phyloP scores from a whole-genome alignment of 257 asterid genomes.

The Solanum commersonii region DNA sequence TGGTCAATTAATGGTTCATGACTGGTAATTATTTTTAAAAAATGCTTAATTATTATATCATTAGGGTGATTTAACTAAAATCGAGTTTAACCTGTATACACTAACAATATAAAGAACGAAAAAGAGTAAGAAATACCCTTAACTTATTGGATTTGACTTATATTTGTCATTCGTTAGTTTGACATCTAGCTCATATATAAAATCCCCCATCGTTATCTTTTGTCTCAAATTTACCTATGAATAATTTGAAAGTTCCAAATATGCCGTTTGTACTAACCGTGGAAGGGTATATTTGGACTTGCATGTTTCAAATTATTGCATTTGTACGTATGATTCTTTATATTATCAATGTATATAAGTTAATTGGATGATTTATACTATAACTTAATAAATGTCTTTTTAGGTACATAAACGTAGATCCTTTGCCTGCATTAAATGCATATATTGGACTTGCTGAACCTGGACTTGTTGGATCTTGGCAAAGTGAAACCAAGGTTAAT shows the following conservation, averaged over 20 bases:
- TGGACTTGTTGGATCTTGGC: constrained; percentile 76
- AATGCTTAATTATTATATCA: too few relatives aligned
- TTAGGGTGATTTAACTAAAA: not conserved
- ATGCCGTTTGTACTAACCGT: not conserved
- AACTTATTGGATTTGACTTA: too few relatives aligned
- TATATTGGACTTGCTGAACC: constrained; percentile 65
- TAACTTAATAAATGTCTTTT: not conserved
- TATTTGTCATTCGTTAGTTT: too few relatives aligned
- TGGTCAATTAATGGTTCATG: constrained; percentile 23
- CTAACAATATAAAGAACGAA: not conserved
- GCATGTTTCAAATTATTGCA: not conserved
- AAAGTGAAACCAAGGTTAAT: constrained; percentile 40
- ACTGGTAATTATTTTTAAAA: constrained; percentile 17
- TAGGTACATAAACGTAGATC: constrained; percentile 3
- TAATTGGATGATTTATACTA: not conserved
- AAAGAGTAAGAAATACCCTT: too few relatives aligned
- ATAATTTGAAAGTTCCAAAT: not conserved
- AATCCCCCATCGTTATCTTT: too few relatives aligned
- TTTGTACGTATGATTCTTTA: too few relatives aligned
- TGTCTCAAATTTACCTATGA: too few relatives aligned
- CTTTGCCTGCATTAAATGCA: constrained; percentile 34
- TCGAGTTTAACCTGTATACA: not conserved
- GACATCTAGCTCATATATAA: too few relatives aligned
- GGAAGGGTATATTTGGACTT: not conserved
- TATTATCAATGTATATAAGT: not conserved